These are phyloP conservation scores for Coniosporium tulheliwenetii DNA, from an alignment of 2,329 filamentous ascomycete species.

Conservation along the genomic window DNA sequence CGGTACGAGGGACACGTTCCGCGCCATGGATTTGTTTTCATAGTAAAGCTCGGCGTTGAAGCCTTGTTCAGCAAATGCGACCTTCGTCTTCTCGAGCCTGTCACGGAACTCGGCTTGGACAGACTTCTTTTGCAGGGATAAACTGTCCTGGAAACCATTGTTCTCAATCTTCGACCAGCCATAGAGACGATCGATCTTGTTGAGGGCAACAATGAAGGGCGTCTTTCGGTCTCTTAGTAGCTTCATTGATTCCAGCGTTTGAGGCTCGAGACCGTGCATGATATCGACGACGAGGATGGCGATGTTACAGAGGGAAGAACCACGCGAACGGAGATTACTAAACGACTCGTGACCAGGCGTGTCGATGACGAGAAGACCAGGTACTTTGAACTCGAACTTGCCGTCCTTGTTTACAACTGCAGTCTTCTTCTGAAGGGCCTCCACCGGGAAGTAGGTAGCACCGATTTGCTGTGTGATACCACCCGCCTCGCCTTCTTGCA, in stretches of 20 bases:
- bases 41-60: conserved; percentile 97
- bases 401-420: conserved; percentile 83
- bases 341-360: conserved; percentile 99
- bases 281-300: conserved; percentile 98
- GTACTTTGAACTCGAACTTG: conserved; percentile 91
- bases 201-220: conserved; percentile 94
- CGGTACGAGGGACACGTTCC: conserved; percentile 86
- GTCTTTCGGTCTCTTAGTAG: conserved; percentile 86
- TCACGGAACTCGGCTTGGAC: conserved; percentile 92
- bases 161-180: conserved; percentile 72
- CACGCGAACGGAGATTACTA: conserved; percentile 90
- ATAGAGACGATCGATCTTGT: conserved; percentile 99
- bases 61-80: conserved; percentile 88
- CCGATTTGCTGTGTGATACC: conserved; percentile 99
- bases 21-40: conserved; percentile 95
- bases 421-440: conserved; percentile 85
- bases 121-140: conserved; percentile 78
- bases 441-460: conserved; percentile 96
- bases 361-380: conserved; percentile 90
- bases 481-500: conserved; percentile 96
- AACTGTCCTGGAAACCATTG: conserved; percentile 91
- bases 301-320: conserved; percentile 97
- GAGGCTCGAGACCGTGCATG: conserved; percentile 96
- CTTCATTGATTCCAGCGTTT: conserved; percentile 95
- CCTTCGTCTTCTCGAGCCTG: conserved; percentile 76